These are phyloP conservation scores for Plasmodium ovale DNA, from an alignment of 169 alveolate genomes.

Conservation along the genomic window DNA sequence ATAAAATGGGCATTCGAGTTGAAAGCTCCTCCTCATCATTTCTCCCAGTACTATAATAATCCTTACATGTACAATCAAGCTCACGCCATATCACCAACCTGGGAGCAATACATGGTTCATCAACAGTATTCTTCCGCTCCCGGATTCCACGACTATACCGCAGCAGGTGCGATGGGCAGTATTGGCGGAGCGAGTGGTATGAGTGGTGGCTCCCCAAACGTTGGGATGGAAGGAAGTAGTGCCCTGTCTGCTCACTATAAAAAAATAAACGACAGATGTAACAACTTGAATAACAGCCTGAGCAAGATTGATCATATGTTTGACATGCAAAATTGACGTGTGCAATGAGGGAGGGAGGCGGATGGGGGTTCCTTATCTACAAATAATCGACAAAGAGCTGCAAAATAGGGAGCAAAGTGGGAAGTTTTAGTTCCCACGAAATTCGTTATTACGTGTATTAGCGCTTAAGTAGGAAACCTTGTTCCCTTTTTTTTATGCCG, in stretches of 20 bases:
- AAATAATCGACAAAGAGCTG: too few species aligned
- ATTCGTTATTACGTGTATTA: too few species aligned
- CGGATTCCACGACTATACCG: neutral
- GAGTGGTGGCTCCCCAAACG: neutral
- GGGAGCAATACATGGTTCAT: constrained; percentile 27
- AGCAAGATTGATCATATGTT: constrained; percentile 16
- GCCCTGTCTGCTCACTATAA: constrained; percentile 8
- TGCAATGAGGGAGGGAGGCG: neutral
- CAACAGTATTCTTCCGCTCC: neutral
- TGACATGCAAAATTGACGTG: constrained; percentile 10
- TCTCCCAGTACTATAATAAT: constrained; percentile 23
- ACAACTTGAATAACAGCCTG: neutral
- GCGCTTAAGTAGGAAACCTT: too few species aligned
- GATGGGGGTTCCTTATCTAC: too few species aligned
- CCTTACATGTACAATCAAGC: constrained; percentile 37
- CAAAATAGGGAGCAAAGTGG: too few species aligned
- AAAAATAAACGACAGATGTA: constrained; percentile 9
- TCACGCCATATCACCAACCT: constrained; percentile 28
- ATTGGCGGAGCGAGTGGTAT: neutral
- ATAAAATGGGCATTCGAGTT: constrained; percentile 96
- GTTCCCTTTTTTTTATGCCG: too few species aligned
- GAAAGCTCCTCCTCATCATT: constrained; percentile 51
- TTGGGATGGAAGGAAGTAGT: too few species aligned
- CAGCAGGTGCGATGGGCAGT: neutral
- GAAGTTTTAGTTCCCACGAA: too few species aligned